Conservation (phyloP, 116 monocot genomes). For the Zostera marina region DNA sequence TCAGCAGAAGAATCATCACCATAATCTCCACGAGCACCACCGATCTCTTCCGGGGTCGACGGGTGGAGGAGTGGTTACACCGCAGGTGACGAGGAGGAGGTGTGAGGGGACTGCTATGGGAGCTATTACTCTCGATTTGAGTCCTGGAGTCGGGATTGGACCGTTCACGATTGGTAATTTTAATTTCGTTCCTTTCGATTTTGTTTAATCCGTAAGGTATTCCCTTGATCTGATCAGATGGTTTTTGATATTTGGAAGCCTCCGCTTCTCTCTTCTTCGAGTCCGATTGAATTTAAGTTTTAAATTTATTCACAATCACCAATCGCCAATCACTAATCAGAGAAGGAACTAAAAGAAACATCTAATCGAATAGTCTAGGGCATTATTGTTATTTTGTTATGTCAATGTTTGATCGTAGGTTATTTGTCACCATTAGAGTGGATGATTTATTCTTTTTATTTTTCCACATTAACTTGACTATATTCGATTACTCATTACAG, state of each 20-base stretch:
- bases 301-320: too few species aligned
- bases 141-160: slow-evolving; percentile 67
- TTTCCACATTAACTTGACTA: neutral
- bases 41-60: slow-evolving; percentile 12
- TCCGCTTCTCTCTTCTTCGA: neutral
- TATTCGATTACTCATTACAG: slow-evolving; percentile 19
- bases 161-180: slow-evolving; percentile 71
- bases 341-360: neutral
- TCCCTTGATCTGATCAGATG: neutral
- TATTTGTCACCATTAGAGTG: too few species aligned
- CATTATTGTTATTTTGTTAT: neutral
- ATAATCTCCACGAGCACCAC: slow-evolving; percentile 4
- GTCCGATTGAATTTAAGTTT: neutral
- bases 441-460: neutral
- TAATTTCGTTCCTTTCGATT: neutral
- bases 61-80: slow-evolving; percentile 9
- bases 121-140: slow-evolving; percentile 85
- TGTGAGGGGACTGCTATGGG: slow-evolving; percentile 96
- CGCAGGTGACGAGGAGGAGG: slow-evolving; percentile 35
- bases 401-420: too few species aligned
- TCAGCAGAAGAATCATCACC: slow-evolving; percentile 11
- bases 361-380: neutral
- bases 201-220: neutral
- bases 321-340: neutral
- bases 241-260: too few species aligned